phyloP scores from a whole-genome alignment of 495 filamentous ascomycete genomes.

The Aspergillus indologenus region DNA sequence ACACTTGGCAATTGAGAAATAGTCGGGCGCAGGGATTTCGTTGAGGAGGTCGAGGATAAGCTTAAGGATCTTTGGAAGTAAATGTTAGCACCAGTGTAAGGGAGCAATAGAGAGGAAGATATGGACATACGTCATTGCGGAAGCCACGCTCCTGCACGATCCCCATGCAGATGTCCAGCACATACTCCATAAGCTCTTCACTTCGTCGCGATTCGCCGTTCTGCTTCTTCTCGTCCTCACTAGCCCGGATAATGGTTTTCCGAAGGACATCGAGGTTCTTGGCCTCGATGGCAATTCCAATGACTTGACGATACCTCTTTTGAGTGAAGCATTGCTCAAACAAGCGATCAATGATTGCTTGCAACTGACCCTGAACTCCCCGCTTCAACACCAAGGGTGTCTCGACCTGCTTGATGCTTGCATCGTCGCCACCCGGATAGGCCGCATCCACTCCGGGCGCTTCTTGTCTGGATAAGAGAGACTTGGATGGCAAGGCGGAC shows the following conservation, averaged over 20 bases:
- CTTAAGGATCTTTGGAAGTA: conserved; percentile 64
- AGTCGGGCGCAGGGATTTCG: conserved; percentile 86
- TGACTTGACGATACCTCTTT: conserved; percentile 92
- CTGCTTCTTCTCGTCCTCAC: conserved; percentile 72
- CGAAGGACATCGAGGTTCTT: conserved; percentile 88
- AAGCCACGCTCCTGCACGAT: conserved; percentile 91
- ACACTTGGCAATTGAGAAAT: conserved; percentile 97
- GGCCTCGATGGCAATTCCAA: conserved; percentile 96
- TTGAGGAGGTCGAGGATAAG: conserved; percentile 85
- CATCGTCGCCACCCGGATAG: conserved; percentile 52
- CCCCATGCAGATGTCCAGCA: conserved; percentile 93
- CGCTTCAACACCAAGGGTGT: conserved; percentile 52
- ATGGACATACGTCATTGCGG: conserved; percentile 61
- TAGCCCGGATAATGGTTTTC: conserved; percentile 76
- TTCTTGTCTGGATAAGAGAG: conserved; percentile 80
- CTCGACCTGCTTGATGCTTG: conserved; percentile 51
- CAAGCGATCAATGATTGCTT: conserved; percentile 77
- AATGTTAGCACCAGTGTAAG: conserved; percentile 18
- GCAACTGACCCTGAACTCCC: conserved; percentile 66
- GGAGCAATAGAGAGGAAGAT: conserved; percentile 18
- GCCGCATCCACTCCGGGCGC: conserved; percentile 56
- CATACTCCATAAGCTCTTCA: conserved; percentile 95
- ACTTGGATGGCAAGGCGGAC: conserved; percentile 84
- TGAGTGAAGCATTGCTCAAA: conserved; percentile 88
- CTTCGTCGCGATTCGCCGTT: conserved; percentile 59